phyloP scores from a whole-genome alignment of 1,284 basidiomycete species.

The Somion occarium region DNA sequence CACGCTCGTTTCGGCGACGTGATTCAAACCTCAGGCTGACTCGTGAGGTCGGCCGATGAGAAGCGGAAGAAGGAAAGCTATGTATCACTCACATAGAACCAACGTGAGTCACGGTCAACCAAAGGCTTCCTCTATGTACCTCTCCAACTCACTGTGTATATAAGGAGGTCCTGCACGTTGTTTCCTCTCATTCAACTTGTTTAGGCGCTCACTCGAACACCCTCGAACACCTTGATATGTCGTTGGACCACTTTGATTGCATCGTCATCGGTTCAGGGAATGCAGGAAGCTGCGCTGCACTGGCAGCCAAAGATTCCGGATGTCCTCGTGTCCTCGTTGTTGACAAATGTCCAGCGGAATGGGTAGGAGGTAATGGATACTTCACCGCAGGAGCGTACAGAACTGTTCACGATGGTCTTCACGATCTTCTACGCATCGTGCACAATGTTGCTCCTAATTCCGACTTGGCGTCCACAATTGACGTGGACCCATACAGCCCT shows the following conservation, averaged over 20 bases:
- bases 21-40: too few species aligned
- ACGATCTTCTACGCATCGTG: conserved; percentile 53
- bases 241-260: conserved; percentile 38
- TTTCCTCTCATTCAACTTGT: too few species aligned
- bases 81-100: too few species aligned
- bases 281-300: conserved; percentile 61
- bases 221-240: neutral
- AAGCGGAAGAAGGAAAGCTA: too few species aligned
- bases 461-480: conserved; percentile 41
- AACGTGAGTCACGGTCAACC: too few species aligned
- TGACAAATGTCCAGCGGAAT: conserved; percentile 59
- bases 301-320: conserved; percentile 53
- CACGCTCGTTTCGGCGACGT: too few species aligned
- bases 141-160: too few species aligned
- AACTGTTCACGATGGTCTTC: conserved; percentile 53
- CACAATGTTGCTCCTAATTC: conserved; percentile 34
- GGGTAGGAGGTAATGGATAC: conserved; percentile 67
- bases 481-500: conserved; percentile 52
- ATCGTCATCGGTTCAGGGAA: conserved; percentile 65
- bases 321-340: conserved; percentile 56
- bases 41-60: too few species aligned
- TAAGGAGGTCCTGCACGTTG: too few species aligned
- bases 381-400: conserved; percentile 67
- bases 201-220: neutral
- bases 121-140: too few species aligned